Evolutionary conservation across 2,329 filamentous ascomycete species (phyloP).

Genomic region (Penicillium sp.): DNA sequence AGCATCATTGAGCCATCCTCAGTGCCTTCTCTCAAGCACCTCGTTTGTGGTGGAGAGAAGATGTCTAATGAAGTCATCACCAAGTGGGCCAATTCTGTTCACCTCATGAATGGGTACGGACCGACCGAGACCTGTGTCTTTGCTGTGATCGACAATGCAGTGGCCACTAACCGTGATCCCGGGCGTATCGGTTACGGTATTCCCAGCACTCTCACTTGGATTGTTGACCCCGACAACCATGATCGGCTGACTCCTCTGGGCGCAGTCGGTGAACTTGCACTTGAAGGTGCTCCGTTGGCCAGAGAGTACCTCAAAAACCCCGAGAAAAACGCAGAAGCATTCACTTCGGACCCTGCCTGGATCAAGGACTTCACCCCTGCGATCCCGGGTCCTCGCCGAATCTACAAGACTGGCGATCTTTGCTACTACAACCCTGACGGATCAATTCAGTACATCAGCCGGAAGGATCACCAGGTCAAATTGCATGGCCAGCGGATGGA

Average conservation of each 20-base stretch:
- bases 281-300: conserved; percentile 38
- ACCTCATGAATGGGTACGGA: conserved; percentile 40
- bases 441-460: conserved; percentile 45
- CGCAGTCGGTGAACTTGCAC: conserved; percentile 32
- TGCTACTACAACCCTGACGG: conserved; percentile 34
- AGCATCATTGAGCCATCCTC: conserved; percentile 39
- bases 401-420: conserved; percentile 34
- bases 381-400: conserved; percentile 11
- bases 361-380: conserved; percentile 14
- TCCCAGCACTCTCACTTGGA: conserved; percentile 30
- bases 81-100: conserved; percentile 57
- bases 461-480: conserved; percentile 66
- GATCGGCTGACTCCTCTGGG: conserved; percentile 37
- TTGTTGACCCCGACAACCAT: conserved; percentile 33
- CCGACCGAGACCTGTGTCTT: conserved; percentile 37
- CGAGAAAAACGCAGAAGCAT: conserved; percentile 29
- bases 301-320: conserved; percentile 41
- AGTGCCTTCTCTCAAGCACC: conserved; percentile 41
- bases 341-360: conserved; percentile 32
- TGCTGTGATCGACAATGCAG: conserved; percentile 27
- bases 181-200: conserved; percentile 27
- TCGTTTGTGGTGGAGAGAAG: conserved; percentile 52
- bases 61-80: conserved; percentile 69
- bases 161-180: conserved; percentile 24
- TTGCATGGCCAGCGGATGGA: conserved; percentile 64